Evolutionary conservation across 805 yeast genomes (phyloP).

Genomic region (Suhomyces emberorum): DNA sequence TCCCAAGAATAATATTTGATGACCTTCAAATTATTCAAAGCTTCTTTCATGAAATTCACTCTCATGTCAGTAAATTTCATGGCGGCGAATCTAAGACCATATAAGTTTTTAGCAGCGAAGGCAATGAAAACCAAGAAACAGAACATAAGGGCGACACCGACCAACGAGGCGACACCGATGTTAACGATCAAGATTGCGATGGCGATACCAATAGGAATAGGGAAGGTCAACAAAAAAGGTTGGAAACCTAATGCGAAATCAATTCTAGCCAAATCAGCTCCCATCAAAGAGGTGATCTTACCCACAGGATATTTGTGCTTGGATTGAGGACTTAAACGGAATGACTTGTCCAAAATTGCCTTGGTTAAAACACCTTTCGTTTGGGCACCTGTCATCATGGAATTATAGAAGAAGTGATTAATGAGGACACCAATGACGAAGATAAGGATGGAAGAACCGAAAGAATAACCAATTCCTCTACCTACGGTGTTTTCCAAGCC

Average conservation of each 20-base stretch:
- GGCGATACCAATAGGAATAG: conserved; percentile 21
- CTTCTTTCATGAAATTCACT: conserved; percentile 73
- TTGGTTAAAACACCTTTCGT: conserved; percentile 25
- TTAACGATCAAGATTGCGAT: conserved; percentile 22
- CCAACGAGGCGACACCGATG: conserved; percentile 24
- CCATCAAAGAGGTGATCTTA: conserved; percentile 27
- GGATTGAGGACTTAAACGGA: conserved; percentile 17
- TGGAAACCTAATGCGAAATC: conserved; percentile 29
- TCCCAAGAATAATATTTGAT: conserved; percentile 94
- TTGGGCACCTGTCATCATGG: conserved; percentile 27
- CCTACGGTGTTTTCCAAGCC: conserved; percentile 27
- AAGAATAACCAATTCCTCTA: conserved; percentile 39
- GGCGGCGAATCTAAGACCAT: conserved; percentile 54
- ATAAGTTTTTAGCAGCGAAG: conserved; percentile 47
- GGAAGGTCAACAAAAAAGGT: conserved; percentile 22
- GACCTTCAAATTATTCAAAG: conserved; percentile 70
- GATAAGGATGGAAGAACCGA: conserved; percentile 34
- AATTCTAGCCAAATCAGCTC: conserved; percentile 25
- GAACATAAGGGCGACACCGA: conserved; percentile 21
- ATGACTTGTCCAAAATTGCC: conserved; percentile 21
- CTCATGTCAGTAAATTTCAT: conserved; percentile 70
- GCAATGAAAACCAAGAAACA: conserved; percentile 41
- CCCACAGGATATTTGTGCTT: conserved; percentile 20
- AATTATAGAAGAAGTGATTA: conserved; percentile 21
- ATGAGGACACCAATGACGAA: conserved; percentile 19